These are phyloP conservation scores for Agaricus subrufescens DNA, from an alignment of 768 basidiomycete genomes.

Conservation along the genomic window DNA sequence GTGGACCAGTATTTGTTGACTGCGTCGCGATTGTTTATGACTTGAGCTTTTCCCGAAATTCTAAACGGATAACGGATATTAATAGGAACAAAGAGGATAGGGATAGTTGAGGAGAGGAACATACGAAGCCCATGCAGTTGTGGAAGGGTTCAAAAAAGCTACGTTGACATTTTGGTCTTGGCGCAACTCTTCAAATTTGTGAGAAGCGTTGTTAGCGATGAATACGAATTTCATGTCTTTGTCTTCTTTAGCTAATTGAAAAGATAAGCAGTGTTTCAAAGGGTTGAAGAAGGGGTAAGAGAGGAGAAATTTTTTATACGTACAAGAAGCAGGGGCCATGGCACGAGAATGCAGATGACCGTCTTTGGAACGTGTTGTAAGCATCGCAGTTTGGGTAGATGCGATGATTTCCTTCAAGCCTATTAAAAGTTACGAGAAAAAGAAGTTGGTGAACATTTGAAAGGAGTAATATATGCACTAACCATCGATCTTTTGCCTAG, in stretches of 20 bases:
- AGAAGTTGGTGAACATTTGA: neutral
- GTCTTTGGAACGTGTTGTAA: slow-evolving; percentile 65
- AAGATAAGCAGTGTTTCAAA: too few species aligned
- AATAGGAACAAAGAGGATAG: neutral
- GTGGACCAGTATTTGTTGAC: slow-evolving; percentile 66
- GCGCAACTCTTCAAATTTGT: slow-evolving; percentile 74
- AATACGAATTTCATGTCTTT: slow-evolving; percentile 58
- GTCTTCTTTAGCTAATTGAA: slow-evolving; percentile 33
- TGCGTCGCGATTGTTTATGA: slow-evolving; percentile 55
- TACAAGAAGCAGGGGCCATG: slow-evolving; percentile 73
- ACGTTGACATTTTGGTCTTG: slow-evolving; percentile 79
- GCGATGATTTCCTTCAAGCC: slow-evolving; percentile 64
- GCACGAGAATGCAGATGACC: slow-evolving; percentile 76
- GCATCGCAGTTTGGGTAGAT: slow-evolving; percentile 64
- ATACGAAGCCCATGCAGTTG: slow-evolving; percentile 73
- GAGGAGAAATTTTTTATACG: slow-evolving; percentile 15
- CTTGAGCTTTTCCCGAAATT: slow-evolving; percentile 66
- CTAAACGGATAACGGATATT: slow-evolving; percentile 24
- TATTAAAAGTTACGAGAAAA: slow-evolving; percentile 17
- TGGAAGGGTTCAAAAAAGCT: slow-evolving; percentile 62
- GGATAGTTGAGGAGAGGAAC: slow-evolving; percentile 10
- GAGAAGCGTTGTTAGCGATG: slow-evolving; percentile 67
- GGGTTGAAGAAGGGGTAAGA: neutral
- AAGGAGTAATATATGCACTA: slow-evolving; percentile 1
- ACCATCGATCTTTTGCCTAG: slow-evolving; percentile 67